Base-by-base conservation (phyloP, 1,139 yeast genomes). In the Blastobotrys indianensis region DNA sequence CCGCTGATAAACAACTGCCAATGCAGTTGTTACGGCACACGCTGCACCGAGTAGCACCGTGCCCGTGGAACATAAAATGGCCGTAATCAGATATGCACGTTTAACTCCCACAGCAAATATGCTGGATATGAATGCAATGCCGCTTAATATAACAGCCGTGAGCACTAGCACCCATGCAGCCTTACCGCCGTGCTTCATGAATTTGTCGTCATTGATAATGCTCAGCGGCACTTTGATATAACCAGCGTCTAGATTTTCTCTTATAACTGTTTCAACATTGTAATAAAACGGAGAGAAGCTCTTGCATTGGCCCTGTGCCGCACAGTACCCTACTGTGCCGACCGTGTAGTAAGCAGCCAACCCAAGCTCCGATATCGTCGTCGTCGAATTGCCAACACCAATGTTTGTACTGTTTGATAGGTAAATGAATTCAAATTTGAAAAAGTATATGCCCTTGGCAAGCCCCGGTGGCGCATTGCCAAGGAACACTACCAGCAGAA, bases 401-500 rank as follows among this genome's bases (percentile, higher is more conserved):
- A 36, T 8, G 2, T 17, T 32, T 16, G 12, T 10, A 4, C 15
- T 25, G 13, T 15, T 25, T 6, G 32, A 15, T 15, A 42, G 23
- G 15, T 9, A 32, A 4, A 11, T 29, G 16, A 42, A 37, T 7
- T 11, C 15, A 10, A 12, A 7, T 23, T 42, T 37, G 32, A 16
- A 8, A n/a, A 42, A 28, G 12, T 32, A 42, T 5, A 42, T 32
- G 2, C 9, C 9, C 12, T 20, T n/a, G 8, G 32, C 40, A 10
- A 32, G 16, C n/a, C 37, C n/a, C 25, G 41, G 41, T 8, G 41
- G 37, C n/a, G 41, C 41, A 20, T 37, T 42, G 6, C 45, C 41
- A 2, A 37, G 6, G 32, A 42, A 37, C n/a, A 37, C 32, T 13
- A 42, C 37, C 11, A 42, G 12, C 12, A 37, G 25, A 15, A 42